Evolutionary conservation across 1,284 basidiomycete species (phyloP).

Genomic region (Omphalotus olearius): DNA sequence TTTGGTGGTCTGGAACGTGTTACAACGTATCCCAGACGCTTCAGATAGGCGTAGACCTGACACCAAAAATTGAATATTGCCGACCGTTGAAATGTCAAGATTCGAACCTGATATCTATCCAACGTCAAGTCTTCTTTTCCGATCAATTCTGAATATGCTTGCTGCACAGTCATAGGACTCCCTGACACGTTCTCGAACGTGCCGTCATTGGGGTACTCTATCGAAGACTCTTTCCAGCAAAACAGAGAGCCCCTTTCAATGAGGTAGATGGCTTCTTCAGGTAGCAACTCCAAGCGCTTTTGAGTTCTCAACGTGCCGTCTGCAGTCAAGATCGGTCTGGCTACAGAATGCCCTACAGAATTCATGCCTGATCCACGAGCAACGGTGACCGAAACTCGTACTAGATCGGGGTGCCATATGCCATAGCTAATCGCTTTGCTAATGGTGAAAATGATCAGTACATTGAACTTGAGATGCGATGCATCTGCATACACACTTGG

Average conservation of each 20-base stretch:
- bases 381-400: conserved; percentile 63
- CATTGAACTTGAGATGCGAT: background rate
- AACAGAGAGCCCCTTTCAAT: conserved; percentile 86
- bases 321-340: conserved; percentile 31
- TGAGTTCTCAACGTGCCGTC: conserved; percentile 36
- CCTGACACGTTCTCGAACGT: conserved; percentile 32
- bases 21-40: conserved; percentile 87
- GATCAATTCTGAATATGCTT: conserved; percentile 84
- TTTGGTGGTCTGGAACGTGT: conserved; percentile 67
- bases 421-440: conserved; percentile 76
- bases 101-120: conserved; percentile 81
- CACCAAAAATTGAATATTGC: background rate
- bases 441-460: conserved; percentile 5
- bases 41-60: conserved; percentile 90
- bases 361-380: conserved; percentile 76
- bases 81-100: background rate
- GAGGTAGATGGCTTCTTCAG: conserved; percentile 92
- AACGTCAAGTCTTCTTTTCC: conserved; percentile 73
- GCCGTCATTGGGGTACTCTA: conserved; percentile 21
- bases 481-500: conserved; percentile 46
- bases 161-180: conserved; percentile 85
- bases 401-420: conserved; percentile 64
- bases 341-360: conserved; percentile 71
- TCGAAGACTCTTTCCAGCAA: conserved; percentile 60
- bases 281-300: conserved; percentile 79